Percentiles rank a stretch among this genome's conserved stretches.
Evolutionary conservation across 140 eudicot species (phyloP).

Genomic region (Stevia rebaudiana): DNA sequence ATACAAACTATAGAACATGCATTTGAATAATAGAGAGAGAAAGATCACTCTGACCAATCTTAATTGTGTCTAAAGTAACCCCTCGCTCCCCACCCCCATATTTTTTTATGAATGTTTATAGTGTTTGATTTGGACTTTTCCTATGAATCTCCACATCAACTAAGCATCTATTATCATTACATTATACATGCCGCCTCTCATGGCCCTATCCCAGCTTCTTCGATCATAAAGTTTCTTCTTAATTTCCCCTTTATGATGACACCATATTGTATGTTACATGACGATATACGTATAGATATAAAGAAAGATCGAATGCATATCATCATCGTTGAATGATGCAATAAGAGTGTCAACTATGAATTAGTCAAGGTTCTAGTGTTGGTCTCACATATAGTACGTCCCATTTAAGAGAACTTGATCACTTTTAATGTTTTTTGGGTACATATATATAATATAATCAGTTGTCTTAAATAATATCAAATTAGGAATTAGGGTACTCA

Average conservation of each 20-base stretch:
- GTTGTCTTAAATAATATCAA: not conserved
- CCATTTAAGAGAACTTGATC: not conserved
- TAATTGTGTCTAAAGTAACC: slow-evolving; percentile 66
- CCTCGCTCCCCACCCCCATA: slow-evolving; percentile 8
- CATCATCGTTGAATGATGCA: not conserved
- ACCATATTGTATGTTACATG: slow-evolving; percentile 23
- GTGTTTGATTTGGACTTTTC: slow-evolving; percentile 55
- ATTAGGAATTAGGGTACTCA: not conserved
- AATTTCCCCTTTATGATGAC: slow-evolving; percentile 38
- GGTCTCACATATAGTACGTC: not conserved
- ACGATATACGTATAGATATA: slow-evolving; percentile 15
- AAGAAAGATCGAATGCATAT: no score
- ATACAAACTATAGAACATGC: slow-evolving; percentile 50
- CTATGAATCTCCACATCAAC: slow-evolving; percentile 56
- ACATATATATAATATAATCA: not conserved
- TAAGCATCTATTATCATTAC: slow-evolving; percentile 61
- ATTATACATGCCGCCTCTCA: slow-evolving; percentile 58
- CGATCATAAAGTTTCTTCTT: slow-evolving; percentile 47
- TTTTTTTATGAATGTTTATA: slow-evolving; percentile 17
- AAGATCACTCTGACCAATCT: slow-evolving; percentile 37
- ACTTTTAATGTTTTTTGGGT: not conserved
- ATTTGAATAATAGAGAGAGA: slow-evolving; percentile 27
- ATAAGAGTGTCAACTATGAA: not conserved
- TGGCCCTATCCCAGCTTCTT: slow-evolving; percentile 66
- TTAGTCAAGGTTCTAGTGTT: not conserved